These are phyloP conservation scores for Lithospermum erythrorhizon DNA, from an alignment of 257 asterid genomes.

Conservation along the genomic window DNA sequence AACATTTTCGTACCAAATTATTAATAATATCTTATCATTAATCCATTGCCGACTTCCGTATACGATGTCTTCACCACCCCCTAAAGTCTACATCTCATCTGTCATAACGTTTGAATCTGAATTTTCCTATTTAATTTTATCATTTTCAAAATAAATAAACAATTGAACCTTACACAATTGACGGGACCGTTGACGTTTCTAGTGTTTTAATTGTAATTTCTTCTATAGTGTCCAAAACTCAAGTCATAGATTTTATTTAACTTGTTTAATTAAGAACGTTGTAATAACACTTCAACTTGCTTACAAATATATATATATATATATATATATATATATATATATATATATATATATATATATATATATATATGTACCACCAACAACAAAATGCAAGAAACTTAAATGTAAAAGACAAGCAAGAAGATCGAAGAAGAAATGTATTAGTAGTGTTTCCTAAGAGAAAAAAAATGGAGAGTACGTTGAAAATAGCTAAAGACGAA, in stretches of 20 bases:
- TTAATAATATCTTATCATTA: background rate
- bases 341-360: background rate
- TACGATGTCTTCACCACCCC: slow-evolving; percentile 10
- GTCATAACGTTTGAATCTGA: slow-evolving; percentile 27
- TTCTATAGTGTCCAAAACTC: background rate
- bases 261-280: too few relatives aligned
- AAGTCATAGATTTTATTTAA: background rate
- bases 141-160: background rate
- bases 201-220: background rate
- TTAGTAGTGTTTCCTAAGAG: background rate
- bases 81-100: slow-evolving; percentile 17
- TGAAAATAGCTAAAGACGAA: slow-evolving; percentile 6
- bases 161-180: background rate
- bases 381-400: background rate
- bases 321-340: too few relatives aligned
- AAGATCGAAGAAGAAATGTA: too few relatives aligned
- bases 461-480: slow-evolving; percentile 10
- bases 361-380: background rate
- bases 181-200: slow-evolving; percentile 1
- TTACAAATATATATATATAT: background rate
- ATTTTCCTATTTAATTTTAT: slow-evolving; percentile 10
- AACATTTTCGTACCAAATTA: too few relatives aligned
- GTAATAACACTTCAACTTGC: background rate
- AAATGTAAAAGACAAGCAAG: background rate
- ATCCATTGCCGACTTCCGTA: slow-evolving; percentile 6